phyloP scores from a whole-genome alignment of 257 asterid genomes.

The Verbascum thapsus region DNA sequence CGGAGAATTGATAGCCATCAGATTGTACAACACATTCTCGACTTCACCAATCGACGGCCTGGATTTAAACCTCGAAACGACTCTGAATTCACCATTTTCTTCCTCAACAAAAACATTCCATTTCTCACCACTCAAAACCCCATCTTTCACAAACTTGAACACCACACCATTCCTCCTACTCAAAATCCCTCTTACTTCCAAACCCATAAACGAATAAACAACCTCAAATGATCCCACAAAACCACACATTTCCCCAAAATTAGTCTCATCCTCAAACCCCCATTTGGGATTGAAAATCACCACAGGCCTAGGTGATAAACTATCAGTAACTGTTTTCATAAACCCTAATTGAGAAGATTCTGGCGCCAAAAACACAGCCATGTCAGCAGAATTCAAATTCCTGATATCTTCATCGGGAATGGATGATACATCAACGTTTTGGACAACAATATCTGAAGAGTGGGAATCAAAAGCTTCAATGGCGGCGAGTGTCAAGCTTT shows the following conservation, averaged over 20 bases:
- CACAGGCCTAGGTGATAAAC: slow-evolving; percentile 64
- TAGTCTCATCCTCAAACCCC: slow-evolving; percentile 73
- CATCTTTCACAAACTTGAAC: slow-evolving; percentile 69
- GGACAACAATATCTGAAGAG: slow-evolving; percentile 44
- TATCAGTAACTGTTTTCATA: slow-evolving; percentile 51
- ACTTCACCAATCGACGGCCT: slow-evolving; percentile 71
- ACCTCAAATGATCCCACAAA: slow-evolving; percentile 80
- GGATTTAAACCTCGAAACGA: slow-evolving; percentile 55
- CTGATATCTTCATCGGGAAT: slow-evolving; percentile 43
- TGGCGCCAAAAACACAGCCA: slow-evolving; percentile 61
- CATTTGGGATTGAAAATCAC: slow-evolving; percentile 86
- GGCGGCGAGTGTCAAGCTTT: slow-evolving; percentile 52
- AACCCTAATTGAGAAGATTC: slow-evolving; percentile 55
- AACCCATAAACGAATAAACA: slow-evolving; percentile 80
- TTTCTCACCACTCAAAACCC: slow-evolving; percentile 80
- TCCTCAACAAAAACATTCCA: slow-evolving; percentile 84
- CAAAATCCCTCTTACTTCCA: slow-evolving; percentile 81
- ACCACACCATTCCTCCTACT: slow-evolving; percentile 76
- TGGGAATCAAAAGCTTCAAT: slow-evolving; percentile 46
- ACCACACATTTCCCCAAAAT: slow-evolving; percentile 52
- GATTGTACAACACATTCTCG: slow-evolving; percentile 76
- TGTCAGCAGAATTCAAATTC: slow-evolving; percentile 53
- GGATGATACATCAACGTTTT: slow-evolving; percentile 51
- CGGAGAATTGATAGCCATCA: slow-evolving; percentile 90
- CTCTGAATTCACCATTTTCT: slow-evolving; percentile 56